Percentiles rank a stretch among this genome's conserved stretches.
Conservation (phyloP, 2,329 filamentous ascomycete genomes). For the Teratosphaeriaceae sp. region DNA sequence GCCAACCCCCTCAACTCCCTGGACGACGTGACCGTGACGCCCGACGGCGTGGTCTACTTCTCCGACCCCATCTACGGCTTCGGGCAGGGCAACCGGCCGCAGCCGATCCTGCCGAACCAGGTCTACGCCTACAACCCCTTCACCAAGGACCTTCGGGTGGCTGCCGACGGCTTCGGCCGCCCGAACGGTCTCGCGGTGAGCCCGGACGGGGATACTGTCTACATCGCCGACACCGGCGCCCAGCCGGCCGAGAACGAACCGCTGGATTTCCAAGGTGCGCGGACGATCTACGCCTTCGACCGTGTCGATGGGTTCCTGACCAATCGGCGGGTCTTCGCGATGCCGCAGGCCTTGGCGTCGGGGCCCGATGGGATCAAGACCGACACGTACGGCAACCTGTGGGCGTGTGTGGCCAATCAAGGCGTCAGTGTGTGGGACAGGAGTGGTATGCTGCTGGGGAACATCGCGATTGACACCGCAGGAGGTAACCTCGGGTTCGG, state of each 20-base stretch:
- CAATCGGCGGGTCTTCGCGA: conserved; percentile 4
- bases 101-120: conserved; percentile 1
- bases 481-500: conserved; percentile 6
- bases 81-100: neutral
- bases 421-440: conserved; percentile 3
- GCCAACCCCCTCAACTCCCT: conserved; percentile 2
- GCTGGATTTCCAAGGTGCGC: conserved; percentile 1
- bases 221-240: conserved; percentile 7
- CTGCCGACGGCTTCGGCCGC: conserved; percentile 1
- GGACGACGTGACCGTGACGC: conserved; percentile 3
- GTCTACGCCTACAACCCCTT: conserved; percentile 3
- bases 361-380: conserved; percentile 4
- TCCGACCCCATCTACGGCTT: conserved; percentile 2
- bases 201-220: conserved; percentile 5
- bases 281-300: conserved; percentile 7
- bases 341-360: conserved; percentile 1
- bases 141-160: conserved; percentile 4
- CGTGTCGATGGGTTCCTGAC: conserved; percentile 1
- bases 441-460: conserved; percentile 1
- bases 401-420: conserved; percentile 1
- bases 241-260: neutral
- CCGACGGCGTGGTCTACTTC: conserved; percentile 2
- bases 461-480: neutral
- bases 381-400: conserved; percentile 4
- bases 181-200: conserved; percentile 2